A percentile compares a stretch with the other conserved stretches of the same genome.
These are phyloP conservation scores for Citrus reticulata DNA, from an alignment of 345 rosid species.

Conservation along the genomic window DNA sequence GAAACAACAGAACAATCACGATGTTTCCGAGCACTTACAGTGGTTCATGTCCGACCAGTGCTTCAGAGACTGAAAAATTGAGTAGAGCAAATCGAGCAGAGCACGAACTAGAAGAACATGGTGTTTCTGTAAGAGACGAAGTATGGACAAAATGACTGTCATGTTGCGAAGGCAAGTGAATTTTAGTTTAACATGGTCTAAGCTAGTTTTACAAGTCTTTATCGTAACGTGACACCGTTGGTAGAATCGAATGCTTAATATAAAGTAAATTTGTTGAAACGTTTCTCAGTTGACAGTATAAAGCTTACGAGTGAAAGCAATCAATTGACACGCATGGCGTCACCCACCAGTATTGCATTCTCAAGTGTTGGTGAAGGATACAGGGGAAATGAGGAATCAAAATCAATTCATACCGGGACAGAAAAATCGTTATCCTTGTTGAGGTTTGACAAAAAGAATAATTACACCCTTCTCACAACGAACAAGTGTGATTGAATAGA, in stretches of 20 bases:
- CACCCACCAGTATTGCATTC: not conserved
- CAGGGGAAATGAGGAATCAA: not conserved
- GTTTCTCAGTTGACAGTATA: too few species aligned
- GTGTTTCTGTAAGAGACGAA: not conserved
- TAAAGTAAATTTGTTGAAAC: too few species aligned
- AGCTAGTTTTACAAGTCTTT: too few species aligned
- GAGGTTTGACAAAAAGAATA: conserved; percentile 6
- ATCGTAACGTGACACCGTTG: too few species aligned
- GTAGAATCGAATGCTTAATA: too few species aligned
- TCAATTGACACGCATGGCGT: too few species aligned
- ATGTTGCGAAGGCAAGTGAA: too few species aligned
- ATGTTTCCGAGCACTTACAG: not conserved
- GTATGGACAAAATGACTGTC: too few species aligned
- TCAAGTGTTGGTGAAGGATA: not conserved
- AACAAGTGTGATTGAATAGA: not conserved
- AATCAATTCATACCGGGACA: not conserved
- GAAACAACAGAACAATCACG: not conserved
- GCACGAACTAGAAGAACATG: not conserved
- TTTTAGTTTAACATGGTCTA: too few species aligned
- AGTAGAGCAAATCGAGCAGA: not conserved
- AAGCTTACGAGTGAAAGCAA: too few species aligned
- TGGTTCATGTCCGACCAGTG: not conserved
- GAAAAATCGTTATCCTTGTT: not conserved
- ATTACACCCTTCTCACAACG: conserved; percentile 2
- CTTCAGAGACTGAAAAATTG: not conserved